Evolutionary conservation across 768 basidiomycete species (phyloP), one percentile per base, ranked within the genome.

Genomic region (Pilatotrama ljubarskyi): DNA sequence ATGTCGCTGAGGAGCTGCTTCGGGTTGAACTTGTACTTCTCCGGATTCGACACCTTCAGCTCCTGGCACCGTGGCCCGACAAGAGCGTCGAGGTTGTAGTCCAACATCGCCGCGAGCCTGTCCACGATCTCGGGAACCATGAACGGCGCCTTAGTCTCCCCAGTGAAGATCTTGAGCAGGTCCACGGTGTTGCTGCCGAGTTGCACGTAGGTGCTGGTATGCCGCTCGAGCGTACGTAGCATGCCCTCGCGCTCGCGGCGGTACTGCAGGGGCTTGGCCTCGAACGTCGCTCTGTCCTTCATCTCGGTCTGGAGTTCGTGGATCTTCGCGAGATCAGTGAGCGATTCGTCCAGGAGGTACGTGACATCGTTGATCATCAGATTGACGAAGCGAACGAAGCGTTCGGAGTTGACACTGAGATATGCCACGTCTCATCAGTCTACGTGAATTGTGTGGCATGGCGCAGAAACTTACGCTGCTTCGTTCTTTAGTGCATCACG

Each of bases 351-450:
- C 83, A 99, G 87, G 52, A 98, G 89, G 74, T 95, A 98, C 9
- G 96, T 98, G 55, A 96, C 94, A 68, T 99, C 97, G 81, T 97
- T 98, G 78, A 98, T 97, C 85, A 98, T 91, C 67, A 98, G 79
- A 76, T 99, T 98, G 76, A 95, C 84, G 73, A 99, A 98, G 56
- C 88, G 87, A 53, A 98, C 88, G 72, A 98, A 98, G 74, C 92
- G 90, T 66, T 97, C 93, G 48, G 91, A 87, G 69, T 93, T 85
- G 26, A 53, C 48, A 63, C 92, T 95, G 59, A 18, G 25, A 15
- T 1, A 38, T 50, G 1, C 18, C 5, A 24, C n/a, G 5, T 6
- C 3, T 35, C 10, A 32, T 38, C 17, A 41, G 26, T 14, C 15
- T 13, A 15, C 44, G 18, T 24, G 47, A 54, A 58, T 3, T 18